These are phyloP conservation scores for Globisporangium mamillatum DNA, from an alignment of 352 stramenopile species.

Conservation along the genomic window DNA sequence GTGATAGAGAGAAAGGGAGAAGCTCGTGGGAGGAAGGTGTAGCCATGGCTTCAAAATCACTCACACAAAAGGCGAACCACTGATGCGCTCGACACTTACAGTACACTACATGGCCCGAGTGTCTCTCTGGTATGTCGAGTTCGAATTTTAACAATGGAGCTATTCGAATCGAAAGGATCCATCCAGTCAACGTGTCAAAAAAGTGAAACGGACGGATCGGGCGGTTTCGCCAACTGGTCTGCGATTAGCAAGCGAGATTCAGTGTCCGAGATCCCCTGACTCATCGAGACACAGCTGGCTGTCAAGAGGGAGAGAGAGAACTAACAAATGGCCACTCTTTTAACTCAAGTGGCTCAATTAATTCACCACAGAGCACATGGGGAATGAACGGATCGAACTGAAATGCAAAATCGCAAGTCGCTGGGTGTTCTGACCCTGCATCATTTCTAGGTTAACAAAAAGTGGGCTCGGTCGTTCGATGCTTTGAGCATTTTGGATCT, in stretches of 20 bases:
- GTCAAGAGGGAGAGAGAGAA: not conserved
- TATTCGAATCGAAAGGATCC: not conserved
- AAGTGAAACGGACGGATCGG: not conserved
- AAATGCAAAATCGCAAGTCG: not conserved
- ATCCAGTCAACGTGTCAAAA: not conserved
- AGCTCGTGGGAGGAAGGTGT: not conserved
- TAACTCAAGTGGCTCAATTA: not conserved
- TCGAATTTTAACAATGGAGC: not conserved
- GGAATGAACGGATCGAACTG: not conserved
- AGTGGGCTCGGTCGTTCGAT: not conserved
- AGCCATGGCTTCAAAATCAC: slow-evolving; percentile 1
- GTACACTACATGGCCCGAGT: not conserved
- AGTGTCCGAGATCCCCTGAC: not conserved
- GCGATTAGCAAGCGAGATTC: not conserved
- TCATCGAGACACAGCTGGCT: not conserved
- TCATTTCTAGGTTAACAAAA: not conserved
- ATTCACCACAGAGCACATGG: not conserved
- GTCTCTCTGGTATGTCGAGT: not conserved
- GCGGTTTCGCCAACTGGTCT: not conserved
- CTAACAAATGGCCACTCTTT: not conserved
- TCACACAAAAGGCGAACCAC: not conserved
- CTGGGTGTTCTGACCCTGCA: not conserved
- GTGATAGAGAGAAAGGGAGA: not conserved
- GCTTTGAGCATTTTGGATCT: not conserved
- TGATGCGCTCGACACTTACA: not conserved